Percentiles rank a stretch among this genome's conserved stretches.
These are phyloP conservation scores for Dothidotthia symphoricarpi DNA, from an alignment of 2,329 filamentous ascomycete species.

Conservation along the genomic window DNA sequence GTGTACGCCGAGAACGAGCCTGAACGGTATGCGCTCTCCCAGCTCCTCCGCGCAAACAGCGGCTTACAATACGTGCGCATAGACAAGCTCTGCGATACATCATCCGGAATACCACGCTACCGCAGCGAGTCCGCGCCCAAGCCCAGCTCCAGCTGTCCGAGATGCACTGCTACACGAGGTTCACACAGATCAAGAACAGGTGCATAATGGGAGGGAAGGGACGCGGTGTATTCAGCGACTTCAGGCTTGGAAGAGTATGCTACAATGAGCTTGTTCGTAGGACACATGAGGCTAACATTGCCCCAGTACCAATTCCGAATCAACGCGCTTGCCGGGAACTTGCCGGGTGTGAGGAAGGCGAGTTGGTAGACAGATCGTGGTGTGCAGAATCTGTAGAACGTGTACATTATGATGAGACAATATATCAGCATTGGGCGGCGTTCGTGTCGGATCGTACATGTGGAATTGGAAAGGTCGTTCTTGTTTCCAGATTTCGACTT, in stretches of 20 bases:
- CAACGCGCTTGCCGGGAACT: slow-evolving; percentile 77
- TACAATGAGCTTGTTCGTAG: too few species aligned
- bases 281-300: slow-evolving; percentile 11
- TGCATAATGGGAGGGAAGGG: slow-evolving; percentile 91
- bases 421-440: slow-evolving; percentile 32
- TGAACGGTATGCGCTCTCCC: slow-evolving; percentile 64
- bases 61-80: slow-evolving; percentile 5
- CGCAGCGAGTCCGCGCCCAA: slow-evolving; percentile 77
- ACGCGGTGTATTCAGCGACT: slow-evolving; percentile 86
- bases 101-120: slow-evolving; percentile 86
- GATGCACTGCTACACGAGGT: slow-evolving; percentile 94
- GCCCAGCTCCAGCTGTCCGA: slow-evolving; percentile 89
- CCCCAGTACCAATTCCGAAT: slow-evolving; percentile 88
- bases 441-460: slow-evolving; percentile 16
- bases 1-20: slow-evolving; percentile 84
- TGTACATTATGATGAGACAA: slow-evolving; percentile 25
- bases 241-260: slow-evolving; percentile 84
- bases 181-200: slow-evolving; percentile 90
- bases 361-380: slow-evolving; percentile 68
- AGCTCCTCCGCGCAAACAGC: slow-evolving; percentile 1
- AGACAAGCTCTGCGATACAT: slow-evolving; percentile 84
- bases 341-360: slow-evolving; percentile 93
- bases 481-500: background rate
- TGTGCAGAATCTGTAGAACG: slow-evolving; percentile 14
- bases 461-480: slow-evolving; percentile 8